phyloP scores from a whole-genome alignment of 306 rosid species.

The barrel medic (Medicago truncatula) region DNA sequence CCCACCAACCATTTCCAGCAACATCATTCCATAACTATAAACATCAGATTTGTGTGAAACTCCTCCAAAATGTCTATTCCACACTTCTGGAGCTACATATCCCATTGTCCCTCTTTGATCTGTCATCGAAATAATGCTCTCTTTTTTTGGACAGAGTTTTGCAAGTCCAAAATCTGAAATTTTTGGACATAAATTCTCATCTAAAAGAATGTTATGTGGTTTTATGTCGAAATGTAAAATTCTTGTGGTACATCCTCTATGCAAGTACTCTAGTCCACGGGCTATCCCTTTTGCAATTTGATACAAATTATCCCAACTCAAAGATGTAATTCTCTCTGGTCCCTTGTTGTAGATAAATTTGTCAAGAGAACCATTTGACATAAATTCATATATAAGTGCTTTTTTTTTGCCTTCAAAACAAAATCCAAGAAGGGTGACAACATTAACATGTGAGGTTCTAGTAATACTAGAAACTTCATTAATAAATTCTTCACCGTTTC shows the following conservation, averaged over 20 bases:
- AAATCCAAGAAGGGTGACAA: neutral
- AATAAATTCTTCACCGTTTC: neutral
- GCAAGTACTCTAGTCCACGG: neutral
- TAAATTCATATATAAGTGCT: neutral
- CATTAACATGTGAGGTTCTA: neutral
- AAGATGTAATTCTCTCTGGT: neutral
- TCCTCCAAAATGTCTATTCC: neutral
- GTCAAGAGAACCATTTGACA: neutral
- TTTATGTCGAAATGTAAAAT: neutral
- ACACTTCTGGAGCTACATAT: neutral
- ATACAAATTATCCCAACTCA: neutral
- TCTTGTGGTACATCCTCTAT: neutral
- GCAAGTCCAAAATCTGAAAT: neutral
- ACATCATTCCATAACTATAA: neutral
- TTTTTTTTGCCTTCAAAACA: neutral
- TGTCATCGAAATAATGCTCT: neutral
- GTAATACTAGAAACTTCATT: neutral
- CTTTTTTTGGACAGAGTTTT: neutral
- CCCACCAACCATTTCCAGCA: neutral
- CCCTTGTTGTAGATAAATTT: too few species aligned
- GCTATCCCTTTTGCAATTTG: neutral
- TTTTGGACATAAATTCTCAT: neutral
- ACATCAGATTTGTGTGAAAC: neutral
- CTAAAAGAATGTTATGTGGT: neutral
- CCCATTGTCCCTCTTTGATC: neutral